phyloP scores from a whole-genome alignment of 176 grass and related monocot genomes.

The Stipa capillata region DNA sequence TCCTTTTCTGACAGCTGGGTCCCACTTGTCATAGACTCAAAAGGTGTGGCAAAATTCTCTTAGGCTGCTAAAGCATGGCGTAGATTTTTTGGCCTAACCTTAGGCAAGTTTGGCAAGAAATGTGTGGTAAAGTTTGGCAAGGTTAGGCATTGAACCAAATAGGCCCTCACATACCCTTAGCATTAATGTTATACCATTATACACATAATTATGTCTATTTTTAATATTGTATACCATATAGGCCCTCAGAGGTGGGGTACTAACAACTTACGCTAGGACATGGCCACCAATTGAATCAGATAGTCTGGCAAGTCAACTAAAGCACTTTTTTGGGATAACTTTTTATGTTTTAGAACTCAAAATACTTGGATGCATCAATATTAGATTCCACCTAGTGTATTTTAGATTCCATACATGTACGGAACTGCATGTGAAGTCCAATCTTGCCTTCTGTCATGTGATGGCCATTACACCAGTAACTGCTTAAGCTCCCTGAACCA shows the following conservation, averaged over 20 bases:
- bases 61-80: background rate
- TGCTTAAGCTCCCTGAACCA: background rate
- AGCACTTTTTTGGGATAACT: background rate
- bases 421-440: background rate
- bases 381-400: background rate
- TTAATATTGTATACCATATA: background rate
- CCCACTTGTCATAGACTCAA: background rate
- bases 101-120: background rate
- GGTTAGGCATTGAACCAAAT: background rate
- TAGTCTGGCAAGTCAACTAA: background rate
- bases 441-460: background rate
- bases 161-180: background rate
- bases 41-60: background rate
- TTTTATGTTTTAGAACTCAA: background rate
- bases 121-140: background rate
- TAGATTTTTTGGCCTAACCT: background rate
- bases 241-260: background rate
- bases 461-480: background rate
- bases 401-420: background rate
- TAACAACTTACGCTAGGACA: background rate
- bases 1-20: background rate
- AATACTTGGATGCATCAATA: background rate
- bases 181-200: background rate
- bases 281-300: background rate
- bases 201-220: background rate